Evolutionary conservation across 768 basidiomycete species (phyloP).

Genomic region (Clitopilus passeckerianus): DNA sequence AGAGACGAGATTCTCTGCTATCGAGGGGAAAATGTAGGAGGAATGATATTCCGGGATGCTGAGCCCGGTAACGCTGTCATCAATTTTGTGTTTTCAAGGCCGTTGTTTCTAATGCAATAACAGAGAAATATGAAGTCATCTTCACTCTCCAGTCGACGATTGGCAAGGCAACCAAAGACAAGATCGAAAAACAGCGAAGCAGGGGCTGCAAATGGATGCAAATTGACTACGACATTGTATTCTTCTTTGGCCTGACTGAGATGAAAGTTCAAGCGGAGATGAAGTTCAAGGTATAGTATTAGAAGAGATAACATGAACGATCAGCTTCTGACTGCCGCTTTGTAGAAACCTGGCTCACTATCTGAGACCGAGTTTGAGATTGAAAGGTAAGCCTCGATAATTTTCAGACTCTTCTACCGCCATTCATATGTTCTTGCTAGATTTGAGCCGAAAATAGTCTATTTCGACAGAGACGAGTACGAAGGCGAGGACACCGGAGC

Average conservation of each 20-base stretch:
- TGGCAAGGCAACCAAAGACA: constrained; percentile 5
- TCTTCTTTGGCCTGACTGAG: constrained; percentile 51
- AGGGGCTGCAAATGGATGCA: constrained; percentile 11
- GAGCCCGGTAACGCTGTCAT: constrained; percentile 11
- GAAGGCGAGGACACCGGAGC: neutral
- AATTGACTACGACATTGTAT: constrained; percentile 34
- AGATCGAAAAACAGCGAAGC: neutral
- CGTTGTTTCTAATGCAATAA: neutral
- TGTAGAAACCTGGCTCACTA: neutral
- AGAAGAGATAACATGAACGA: too few species aligned
- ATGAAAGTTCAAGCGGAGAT: constrained; percentile 47
- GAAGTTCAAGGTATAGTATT: constrained; percentile 38
- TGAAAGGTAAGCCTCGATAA: neutral
- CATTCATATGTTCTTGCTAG: neutral
- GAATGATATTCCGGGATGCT: constrained; percentile 15
- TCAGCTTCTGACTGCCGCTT: neutral
- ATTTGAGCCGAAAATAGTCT: neutral
- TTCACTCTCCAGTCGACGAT: constrained; percentile 15
- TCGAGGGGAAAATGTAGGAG: constrained; percentile 9
- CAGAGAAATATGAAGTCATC: constrained; percentile 17
- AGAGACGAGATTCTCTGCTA: constrained; percentile 13
- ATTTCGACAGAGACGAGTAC: neutral
- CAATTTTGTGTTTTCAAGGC: neutral
- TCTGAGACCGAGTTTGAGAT: neutral
- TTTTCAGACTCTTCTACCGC: neutral